phyloP scores from a whole-genome alignment of 768 basidiomycete species.

The Lactarius sanguifluus region DNA sequence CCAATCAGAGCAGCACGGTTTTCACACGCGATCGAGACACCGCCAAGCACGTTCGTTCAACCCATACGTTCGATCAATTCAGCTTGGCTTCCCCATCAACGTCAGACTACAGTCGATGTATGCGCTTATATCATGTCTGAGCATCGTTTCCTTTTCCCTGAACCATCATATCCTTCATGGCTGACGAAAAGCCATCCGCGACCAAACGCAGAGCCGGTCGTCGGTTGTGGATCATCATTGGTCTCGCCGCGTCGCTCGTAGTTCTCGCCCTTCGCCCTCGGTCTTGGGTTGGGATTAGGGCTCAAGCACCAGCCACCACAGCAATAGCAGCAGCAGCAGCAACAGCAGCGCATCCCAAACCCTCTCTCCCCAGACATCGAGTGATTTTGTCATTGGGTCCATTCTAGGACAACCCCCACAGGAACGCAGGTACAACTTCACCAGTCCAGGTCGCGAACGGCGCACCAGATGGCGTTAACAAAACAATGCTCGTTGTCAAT shows the following conservation, averaged over 20 bases:
- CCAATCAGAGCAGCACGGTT: neutral
- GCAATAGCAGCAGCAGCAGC: neutral
- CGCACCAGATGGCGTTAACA: conserved; percentile 44
- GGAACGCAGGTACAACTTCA: conserved; percentile 47
- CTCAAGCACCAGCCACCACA: conserved; percentile 20
- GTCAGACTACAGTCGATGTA: too few species aligned
- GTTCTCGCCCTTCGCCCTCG: conserved; percentile 33
- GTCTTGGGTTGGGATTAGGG: conserved; percentile 33
- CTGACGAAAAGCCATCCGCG: neutral
- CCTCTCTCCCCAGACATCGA: conserved; percentile 2
- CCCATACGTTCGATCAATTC: neutral
- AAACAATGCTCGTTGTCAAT: conserved; percentile 49
- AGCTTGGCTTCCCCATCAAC: too few species aligned
- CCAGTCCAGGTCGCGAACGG: conserved; percentile 41
- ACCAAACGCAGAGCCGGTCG: neutral
- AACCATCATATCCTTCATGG: neutral
- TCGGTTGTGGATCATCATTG: neutral
- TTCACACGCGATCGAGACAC: neutral
- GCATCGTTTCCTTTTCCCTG: neutral
- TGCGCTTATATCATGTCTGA: too few species aligned
- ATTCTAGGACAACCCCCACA: conserved; percentile 34
- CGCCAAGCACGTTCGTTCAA: neutral
- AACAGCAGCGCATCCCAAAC: neutral
- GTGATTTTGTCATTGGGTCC: conserved; percentile 27
- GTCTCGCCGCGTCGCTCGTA: neutral